Evolutionary conservation across 495 filamentous ascomycete genomes (phyloP), one percentile per base, ranked within the genome.

Genomic region (Hyaloscypha variabilis): DNA sequence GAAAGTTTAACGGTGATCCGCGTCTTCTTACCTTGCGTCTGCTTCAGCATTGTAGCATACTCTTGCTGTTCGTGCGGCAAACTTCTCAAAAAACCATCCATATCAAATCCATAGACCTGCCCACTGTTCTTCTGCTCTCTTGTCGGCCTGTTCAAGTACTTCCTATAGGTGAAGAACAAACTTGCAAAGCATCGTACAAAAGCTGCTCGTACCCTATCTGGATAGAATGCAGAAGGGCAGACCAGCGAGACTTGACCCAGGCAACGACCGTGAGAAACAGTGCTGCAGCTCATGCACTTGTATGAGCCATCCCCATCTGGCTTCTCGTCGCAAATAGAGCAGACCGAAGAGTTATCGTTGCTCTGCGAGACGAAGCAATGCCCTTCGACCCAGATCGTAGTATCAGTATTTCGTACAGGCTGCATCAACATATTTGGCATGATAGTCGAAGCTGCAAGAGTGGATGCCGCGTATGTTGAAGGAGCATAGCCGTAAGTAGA

Each of bases 381-480:
- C 0, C 95, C 95, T 77, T 99, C 95, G 3, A 93, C 87, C 95
- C 94, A 98, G 65, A 89, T 87, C 4, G 86, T 93, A 34, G 87
- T 94, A 42, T 96, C 92, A 3, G 90, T 91, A 71, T 97, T 96
- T 39, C 85, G 81, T 8, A 97, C 91, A 2, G 91, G 92, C 72
- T 96, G 93, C 67, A 91, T 81, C 55, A 92, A 80, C 77, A 96
- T 86, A 73, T 93, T 92, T 14, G 95, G 94, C 86, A 99, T 97
- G 71, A 99, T 89, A 0, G 95, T 99, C 17, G 93, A 97, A n/a
- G 95, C 95, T 31, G 95, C 95, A n/a, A 98, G 83, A 11, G 95
- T 99, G 19, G 94, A 97, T 71, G 94, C 92, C 2, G 95, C 95
- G 77, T 97, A 99, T 2, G 94, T 92, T 3, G 94, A 97, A 2